Evolutionary conservation across 1,284 basidiomycete genomes (phyloP).

Genomic region (Athelia sp.): DNA sequence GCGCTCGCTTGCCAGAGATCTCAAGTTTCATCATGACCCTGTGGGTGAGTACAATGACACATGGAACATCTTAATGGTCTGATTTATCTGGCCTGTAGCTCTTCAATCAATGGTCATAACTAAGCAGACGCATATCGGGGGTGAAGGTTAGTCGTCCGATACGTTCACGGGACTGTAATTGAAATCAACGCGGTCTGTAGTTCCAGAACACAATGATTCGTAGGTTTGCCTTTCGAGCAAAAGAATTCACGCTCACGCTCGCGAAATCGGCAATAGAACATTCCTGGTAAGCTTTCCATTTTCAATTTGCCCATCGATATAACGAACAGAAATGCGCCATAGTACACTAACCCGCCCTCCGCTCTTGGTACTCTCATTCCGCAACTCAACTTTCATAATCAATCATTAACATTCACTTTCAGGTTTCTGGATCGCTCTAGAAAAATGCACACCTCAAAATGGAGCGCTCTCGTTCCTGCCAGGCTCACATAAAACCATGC

Average conservation of each 20-base stretch:
- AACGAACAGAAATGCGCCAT: too few species aligned
- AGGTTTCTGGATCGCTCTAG: constrained; percentile 91
- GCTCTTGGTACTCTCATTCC: constrained; percentile 53
- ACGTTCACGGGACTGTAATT: neutral
- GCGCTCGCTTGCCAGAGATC: constrained; percentile 61
- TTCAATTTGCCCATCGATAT: too few species aligned
- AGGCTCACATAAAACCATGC: constrained; percentile 76
- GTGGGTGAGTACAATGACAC: constrained; percentile 45
- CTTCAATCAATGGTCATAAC: constrained; percentile 95
- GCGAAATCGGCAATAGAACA: too few species aligned
- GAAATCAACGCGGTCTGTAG: constrained; percentile 25
- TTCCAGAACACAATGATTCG: constrained; percentile 81
- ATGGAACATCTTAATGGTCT: too few species aligned
- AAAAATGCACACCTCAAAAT: constrained; percentile 79
- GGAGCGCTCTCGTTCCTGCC: constrained; percentile 91
- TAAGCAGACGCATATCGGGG: constrained; percentile 86
- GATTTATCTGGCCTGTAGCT: constrained; percentile 37
- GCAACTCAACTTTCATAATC: too few species aligned
- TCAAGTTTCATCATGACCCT: constrained; percentile 80
- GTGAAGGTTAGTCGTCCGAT: constrained; percentile 55
- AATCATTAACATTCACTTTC: too few species aligned
- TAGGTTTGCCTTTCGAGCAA: constrained; percentile 33
- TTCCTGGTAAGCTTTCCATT: constrained; percentile 64
- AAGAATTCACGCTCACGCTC: neutral
- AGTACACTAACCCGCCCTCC: constrained; percentile 90